Conservation (phyloP, 345 rosid species). For the Boechera retrofracta region DNA sequence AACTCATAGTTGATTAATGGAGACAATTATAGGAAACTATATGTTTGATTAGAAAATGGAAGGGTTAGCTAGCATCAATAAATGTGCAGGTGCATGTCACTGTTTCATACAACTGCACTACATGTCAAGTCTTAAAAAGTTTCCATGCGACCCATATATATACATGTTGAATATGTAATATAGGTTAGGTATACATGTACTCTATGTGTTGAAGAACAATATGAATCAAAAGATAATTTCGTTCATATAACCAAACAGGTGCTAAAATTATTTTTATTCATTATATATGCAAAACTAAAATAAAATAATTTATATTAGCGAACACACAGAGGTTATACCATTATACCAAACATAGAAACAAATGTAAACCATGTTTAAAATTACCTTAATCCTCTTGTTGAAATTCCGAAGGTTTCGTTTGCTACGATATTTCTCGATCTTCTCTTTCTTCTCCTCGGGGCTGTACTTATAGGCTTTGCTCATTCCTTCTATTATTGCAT, state of each 20-base stretch:
- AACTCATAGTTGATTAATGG: not conserved
- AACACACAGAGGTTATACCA: not conserved
- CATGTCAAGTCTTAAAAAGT: constrained; percentile 35
- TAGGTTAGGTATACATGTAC: constrained; percentile 5
- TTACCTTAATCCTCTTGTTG: constrained; percentile 97
- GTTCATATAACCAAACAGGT: not conserved
- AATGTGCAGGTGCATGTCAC: constrained; percentile 40
- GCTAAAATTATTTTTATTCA: not conserved
- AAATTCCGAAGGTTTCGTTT: constrained; percentile 87
- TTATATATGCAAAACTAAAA: not conserved
- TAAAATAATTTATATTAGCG: not conserved
- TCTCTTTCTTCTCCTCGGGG: constrained; percentile 91
- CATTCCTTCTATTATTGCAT: constrained; percentile 83
- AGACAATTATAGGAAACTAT: not conserved
- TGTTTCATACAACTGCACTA: constrained; percentile 31
- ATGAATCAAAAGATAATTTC: not conserved
- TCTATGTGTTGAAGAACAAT: not conserved
- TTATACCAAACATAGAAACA: not conserved
- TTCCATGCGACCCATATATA: constrained; percentile 20
- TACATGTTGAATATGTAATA: not conserved
- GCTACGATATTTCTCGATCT: constrained; percentile 81
- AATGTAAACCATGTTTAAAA: not conserved
- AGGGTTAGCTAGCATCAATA: constrained; percentile 32
- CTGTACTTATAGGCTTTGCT: constrained; percentile 71
- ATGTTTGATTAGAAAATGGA: constrained; percentile 31